phyloP scores from a whole-genome alignment of 768 basidiomycete species.

The Antrodiella citrinella region DNA sequence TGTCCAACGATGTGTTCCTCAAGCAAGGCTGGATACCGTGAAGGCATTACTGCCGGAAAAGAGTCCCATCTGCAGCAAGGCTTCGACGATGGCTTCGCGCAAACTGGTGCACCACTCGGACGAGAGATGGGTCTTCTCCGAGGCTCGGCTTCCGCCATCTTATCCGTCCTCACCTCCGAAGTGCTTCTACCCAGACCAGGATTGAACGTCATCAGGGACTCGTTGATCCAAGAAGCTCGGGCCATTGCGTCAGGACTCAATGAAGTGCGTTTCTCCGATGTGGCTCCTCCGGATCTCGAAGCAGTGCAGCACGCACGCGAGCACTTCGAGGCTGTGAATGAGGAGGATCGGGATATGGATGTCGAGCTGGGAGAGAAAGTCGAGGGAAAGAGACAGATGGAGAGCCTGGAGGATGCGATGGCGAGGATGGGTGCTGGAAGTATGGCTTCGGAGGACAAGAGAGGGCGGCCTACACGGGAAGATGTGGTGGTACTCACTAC shows the following conservation, averaged over 20 bases:
- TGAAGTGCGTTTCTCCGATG: slow-evolving; percentile 56
- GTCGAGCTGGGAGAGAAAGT: slow-evolving; percentile 29
- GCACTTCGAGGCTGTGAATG: slow-evolving; percentile 42
- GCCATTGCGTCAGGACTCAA: slow-evolving; percentile 50
- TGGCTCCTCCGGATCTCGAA: slow-evolving; percentile 69
- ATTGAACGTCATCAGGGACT: slow-evolving; percentile 6
- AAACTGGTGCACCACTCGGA: slow-evolving; percentile 65
- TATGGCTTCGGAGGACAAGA: neutral
- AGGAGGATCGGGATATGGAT: slow-evolving; percentile 17
- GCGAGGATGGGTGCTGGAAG: slow-evolving; percentile 27
- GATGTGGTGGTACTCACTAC: slow-evolving; percentile 15
- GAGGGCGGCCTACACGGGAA: slow-evolving; percentile 13
- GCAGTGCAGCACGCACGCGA: slow-evolving; percentile 71
- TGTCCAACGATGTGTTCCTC: neutral
- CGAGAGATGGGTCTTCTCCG: slow-evolving; percentile 71
- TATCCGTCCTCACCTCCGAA: slow-evolving; percentile 42
- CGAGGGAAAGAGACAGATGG: slow-evolving; percentile 40
- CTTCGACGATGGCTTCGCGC: slow-evolving; percentile 80
- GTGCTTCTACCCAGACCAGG: slow-evolving; percentile 10
- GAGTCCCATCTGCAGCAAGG: slow-evolving; percentile 81
- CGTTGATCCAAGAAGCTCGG: slow-evolving; percentile 37
- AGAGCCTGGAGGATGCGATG: slow-evolving; percentile 50
- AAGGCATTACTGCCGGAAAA: slow-evolving; percentile 91
- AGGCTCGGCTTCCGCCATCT: slow-evolving; percentile 58
- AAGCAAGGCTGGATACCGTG: slow-evolving; percentile 83